These are phyloP conservation scores for Medakamo hakoo DNA, from an alignment of 139 green algal genomes.

Conservation along the genomic window DNA sequence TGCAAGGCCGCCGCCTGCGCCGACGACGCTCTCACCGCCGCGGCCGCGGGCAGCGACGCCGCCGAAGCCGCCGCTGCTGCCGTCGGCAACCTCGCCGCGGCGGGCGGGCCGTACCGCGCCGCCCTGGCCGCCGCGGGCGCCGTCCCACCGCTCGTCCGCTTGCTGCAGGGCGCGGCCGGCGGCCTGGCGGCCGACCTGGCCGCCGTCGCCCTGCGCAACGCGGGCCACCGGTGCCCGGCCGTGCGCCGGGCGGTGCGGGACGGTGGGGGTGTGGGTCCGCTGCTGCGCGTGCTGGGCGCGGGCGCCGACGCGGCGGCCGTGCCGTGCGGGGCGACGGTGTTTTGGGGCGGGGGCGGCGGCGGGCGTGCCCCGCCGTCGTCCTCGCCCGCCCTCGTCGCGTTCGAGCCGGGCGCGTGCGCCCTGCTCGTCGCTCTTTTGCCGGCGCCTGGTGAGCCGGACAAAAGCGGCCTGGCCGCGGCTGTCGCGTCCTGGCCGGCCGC, in stretches of 20 bases:
- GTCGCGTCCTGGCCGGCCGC: neutral
- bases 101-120: too few relatives aligned
- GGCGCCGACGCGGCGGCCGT: neutral
- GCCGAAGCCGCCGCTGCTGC: too few relatives aligned
- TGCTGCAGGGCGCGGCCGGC: slow-evolving; percentile 15
- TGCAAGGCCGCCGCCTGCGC: too few relatives aligned
- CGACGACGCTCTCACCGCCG: too few relatives aligned
- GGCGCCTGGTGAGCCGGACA: too few relatives aligned
- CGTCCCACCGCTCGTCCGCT: slow-evolving; percentile 15
- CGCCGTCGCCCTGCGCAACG: slow-evolving; percentile 23
- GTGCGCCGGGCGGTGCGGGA: neutral
- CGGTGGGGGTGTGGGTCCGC: neutral
- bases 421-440: too few relatives aligned
- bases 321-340: neutral
- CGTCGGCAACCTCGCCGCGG: too few relatives aligned
- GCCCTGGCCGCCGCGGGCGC: slow-evolving; percentile 8
- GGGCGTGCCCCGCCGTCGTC: too few relatives aligned
- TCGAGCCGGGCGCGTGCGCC: neutral
- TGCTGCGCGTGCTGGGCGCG: neutral
- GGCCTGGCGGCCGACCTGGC: slow-evolving; percentile 22
- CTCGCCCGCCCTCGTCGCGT: neutral
- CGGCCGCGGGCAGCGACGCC: too few relatives aligned
- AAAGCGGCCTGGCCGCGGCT: too few relatives aligned
- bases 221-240: slow-evolving; percentile 16
- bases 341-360: neutral